Conservation (phyloP, 306 rosid species). For the Trichosanthes cucumerina region DNA sequence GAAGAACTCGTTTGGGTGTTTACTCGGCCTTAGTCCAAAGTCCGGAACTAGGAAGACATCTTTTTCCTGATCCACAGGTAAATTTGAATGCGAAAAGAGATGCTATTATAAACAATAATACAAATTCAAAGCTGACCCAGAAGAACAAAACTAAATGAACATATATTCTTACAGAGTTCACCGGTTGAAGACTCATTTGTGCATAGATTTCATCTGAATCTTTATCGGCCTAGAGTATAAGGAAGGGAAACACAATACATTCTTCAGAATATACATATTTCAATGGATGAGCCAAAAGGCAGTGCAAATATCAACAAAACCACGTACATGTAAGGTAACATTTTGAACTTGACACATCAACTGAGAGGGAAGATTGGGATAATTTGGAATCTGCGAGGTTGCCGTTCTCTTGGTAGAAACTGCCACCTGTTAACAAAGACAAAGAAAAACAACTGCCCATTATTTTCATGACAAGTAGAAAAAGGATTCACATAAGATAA, state of each 20-base stretch:
- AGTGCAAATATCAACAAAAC: background rate
- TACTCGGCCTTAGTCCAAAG: slow-evolving; percentile 65
- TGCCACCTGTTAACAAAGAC: slow-evolving; percentile 48
- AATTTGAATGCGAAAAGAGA: slow-evolving; percentile 1
- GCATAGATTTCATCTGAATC: slow-evolving; percentile 95
- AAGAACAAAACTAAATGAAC: background rate
- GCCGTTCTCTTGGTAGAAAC: slow-evolving; percentile 83
- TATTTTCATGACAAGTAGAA: background rate
- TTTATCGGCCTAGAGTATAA: slow-evolving; percentile 65
- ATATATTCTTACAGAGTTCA: slow-evolving; percentile 61
- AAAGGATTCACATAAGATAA: background rate
- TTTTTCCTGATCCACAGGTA: slow-evolving; percentile 44
- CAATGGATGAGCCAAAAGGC: background rate
- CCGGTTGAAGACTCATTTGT: slow-evolving; percentile 91
- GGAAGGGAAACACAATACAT: background rate
- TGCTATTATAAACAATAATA: background rate
- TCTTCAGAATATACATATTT: background rate
- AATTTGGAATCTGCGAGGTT: slow-evolving; percentile 92
- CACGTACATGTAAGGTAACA: slow-evolving; percentile 71
- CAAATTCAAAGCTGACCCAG: background rate
- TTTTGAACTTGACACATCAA: slow-evolving; percentile 83
- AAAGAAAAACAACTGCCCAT: background rate
- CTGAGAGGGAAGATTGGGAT: slow-evolving; percentile 81
- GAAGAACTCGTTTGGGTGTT: slow-evolving; percentile 89
- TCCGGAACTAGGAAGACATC: slow-evolving; percentile 82